Evolutionary conservation across 306 rosid genomes (phyloP).

Genomic region (Cucurbita ficifolia): DNA sequence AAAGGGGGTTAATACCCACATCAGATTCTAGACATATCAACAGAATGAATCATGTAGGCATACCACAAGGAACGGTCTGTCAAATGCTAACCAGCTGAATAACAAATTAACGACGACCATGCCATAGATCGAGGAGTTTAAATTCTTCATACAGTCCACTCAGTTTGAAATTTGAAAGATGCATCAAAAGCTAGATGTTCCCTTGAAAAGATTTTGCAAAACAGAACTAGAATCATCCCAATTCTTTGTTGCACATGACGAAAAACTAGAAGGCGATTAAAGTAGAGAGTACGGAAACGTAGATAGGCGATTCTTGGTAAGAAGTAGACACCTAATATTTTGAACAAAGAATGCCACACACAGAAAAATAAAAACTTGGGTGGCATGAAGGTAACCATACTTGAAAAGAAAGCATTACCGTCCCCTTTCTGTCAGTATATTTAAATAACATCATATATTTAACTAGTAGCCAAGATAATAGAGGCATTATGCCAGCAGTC

Average conservation of each 20-base stretch:
- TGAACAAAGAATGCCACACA: too few species aligned
- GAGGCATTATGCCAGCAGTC: too few species aligned
- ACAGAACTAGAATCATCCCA: not conserved
- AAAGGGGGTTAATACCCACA: not conserved
- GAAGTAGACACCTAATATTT: too few species aligned
- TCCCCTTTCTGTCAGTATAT: too few species aligned
- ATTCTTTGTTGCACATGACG: not conserved
- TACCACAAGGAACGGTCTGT: not conserved
- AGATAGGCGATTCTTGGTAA: too few species aligned
- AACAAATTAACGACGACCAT: not conserved
- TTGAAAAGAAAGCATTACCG: too few species aligned
- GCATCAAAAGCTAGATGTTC: not conserved
- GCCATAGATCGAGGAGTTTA: not conserved
- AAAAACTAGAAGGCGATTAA: not conserved
- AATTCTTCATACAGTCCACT: not conserved
- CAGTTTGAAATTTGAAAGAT: not conserved
- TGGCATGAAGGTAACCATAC: too few species aligned
- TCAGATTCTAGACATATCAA: not conserved
- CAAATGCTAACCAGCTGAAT: not conserved
- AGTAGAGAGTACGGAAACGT: too few species aligned
- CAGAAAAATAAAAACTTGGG: too few species aligned
- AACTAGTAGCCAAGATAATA: too few species aligned
- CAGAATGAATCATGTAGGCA: not conserved
- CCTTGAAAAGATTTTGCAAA: not conserved
- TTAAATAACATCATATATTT: too few species aligned